Conservation (phyloP, 2,329 filamentous ascomycete species). For the Aspergillus unguis region DNA sequence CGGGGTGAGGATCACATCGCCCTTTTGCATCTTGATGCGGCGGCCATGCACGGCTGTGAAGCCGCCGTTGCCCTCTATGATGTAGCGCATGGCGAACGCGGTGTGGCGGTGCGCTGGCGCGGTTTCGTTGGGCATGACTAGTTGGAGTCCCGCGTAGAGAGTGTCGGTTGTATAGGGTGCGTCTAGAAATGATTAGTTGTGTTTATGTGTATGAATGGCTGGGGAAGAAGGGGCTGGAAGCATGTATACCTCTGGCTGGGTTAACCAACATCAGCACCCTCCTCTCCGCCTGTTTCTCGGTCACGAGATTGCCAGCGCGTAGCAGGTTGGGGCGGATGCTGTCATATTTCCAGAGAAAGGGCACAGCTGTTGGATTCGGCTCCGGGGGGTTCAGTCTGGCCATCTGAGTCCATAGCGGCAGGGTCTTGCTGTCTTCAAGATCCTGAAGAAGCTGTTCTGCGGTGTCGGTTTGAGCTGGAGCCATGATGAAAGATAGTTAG, state of each 20-base stretch:
- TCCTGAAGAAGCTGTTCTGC: slow-evolving; percentile 19
- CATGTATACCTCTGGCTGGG: slow-evolving; percentile 28
- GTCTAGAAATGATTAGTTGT: slow-evolving; percentile 27
- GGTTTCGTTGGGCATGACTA: slow-evolving; percentile 56
- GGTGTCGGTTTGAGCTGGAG: slow-evolving; percentile 6
- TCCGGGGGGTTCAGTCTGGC: slow-evolving; percentile 45
- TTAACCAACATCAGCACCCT: slow-evolving; percentile 44
- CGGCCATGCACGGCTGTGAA: slow-evolving; percentile 58
- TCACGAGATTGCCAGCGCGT: slow-evolving; percentile 35
- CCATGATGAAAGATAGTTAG: too few species aligned
- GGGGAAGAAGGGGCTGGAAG: not conserved
- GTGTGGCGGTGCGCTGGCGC: slow-evolving; percentile 56
- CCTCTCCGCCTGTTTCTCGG: slow-evolving; percentile 38
- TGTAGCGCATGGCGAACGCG: slow-evolving; percentile 57
- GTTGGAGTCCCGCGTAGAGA: slow-evolving; percentile 56
- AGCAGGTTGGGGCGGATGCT: slow-evolving; percentile 35
- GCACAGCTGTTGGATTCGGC: slow-evolving; percentile 44
- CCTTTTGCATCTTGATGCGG: slow-evolving; percentile 50
- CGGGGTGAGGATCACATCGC: slow-evolving; percentile 57
- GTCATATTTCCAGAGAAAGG: slow-evolving; percentile 39
- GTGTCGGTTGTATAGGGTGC: slow-evolving; percentile 58
- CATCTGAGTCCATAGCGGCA: slow-evolving; percentile 52
- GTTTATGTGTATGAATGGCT: too few species aligned
- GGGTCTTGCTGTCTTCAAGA: slow-evolving; percentile 22
- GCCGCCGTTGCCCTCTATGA: slow-evolving; percentile 53